Base-by-base conservation (phyloP, 2,329 filamentous ascomycete genomes). In the Monosporascus sp. region DNA sequence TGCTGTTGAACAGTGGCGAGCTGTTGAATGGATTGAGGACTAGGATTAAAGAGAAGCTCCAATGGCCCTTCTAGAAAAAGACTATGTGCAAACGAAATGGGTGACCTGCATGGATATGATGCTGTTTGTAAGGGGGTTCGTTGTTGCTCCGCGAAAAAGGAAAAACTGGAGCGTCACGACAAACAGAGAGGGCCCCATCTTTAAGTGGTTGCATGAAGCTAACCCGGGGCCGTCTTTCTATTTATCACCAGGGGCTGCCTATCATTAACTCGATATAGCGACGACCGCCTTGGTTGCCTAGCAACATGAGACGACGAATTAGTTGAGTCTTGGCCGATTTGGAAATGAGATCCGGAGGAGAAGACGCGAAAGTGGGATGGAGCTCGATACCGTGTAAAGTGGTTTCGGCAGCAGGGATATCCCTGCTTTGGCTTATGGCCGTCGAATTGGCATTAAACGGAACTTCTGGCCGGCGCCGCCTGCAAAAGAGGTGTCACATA, bases 311-410 rank as follows among this genome's bases (percentile, higher is more conserved):
- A 51, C 53, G 59, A 52, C 54, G 53, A 55, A 56, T 58, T 55
- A 38, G 54, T 39, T 56, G 57, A 53, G 61, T 62, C 61, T 56
- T 62, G 58, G 61, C 57, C 52, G 58, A 57, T 48, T 24, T 24
- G 53, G 52, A 50, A 57, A 39, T 55, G 36, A 53, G 50, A 51
- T 46, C 48, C 55, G 58, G 64, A 56, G 61, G 59, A 60, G 57
- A 51, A 46, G 49, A 51, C 57, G 57, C 63, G 60, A 65, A 64
- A 62, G 66, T 64, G 62, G 61, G 60, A 64, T 63, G 65, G 60
- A 60, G 65, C 66, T 64, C 66, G 67, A 61, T 55, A 65, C 65
- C 68, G 68, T 68, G 68, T 71, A 70, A 69, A 70, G 68, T 70
- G 68, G 66, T 68, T 69, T 66, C 52, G 5, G 9, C 9, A 14